phyloP scores from a whole-genome alignment of 2,329 filamentous ascomycete species.

The Malbranchea zuffiana region DNA sequence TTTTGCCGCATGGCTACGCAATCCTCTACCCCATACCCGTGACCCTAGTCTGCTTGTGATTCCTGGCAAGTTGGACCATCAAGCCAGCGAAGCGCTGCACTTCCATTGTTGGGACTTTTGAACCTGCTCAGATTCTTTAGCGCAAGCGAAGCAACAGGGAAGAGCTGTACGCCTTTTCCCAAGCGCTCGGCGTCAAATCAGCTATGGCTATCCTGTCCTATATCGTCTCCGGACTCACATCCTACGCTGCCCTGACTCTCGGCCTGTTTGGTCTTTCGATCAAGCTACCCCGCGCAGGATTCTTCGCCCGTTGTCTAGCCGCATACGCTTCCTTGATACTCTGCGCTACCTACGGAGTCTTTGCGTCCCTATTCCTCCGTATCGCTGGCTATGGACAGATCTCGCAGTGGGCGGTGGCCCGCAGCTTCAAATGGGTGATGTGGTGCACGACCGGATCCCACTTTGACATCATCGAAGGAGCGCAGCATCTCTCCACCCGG shows the following conservation, averaged over 20 bases:
- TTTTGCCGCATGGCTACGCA: too few relatives aligned
- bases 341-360: slow-evolving; percentile 60
- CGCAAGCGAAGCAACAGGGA: too few relatives aligned
- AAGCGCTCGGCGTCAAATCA: too few relatives aligned
- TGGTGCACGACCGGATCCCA: slow-evolving; percentile 60
- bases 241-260: slow-evolving; percentile 51
- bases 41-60: too few relatives aligned
- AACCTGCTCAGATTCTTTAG: too few relatives aligned
- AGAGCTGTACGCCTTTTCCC: too few relatives aligned
- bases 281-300: slow-evolving; percentile 35
- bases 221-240: slow-evolving; percentile 49
- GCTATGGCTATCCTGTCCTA: slow-evolving; percentile 56
- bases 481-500: slow-evolving; percentile 53
- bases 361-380: slow-evolving; percentile 61
- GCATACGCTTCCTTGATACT: slow-evolving; percentile 36
- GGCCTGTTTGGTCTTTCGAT: slow-evolving; percentile 36
- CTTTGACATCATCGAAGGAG: slow-evolving; percentile 60
- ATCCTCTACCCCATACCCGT: too few relatives aligned
- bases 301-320: slow-evolving; percentile 37
- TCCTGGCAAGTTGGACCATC: too few relatives aligned
- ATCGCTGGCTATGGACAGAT: slow-evolving; percentile 61
- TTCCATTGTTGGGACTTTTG: too few relatives aligned
- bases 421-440: slow-evolving; percentile 73
- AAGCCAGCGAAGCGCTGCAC: too few relatives aligned
- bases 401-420: slow-evolving; percentile 73